These are phyloP conservation scores for Fusarium mundagurra DNA, from an alignment of 2,329 filamentous ascomycete genomes.

Conservation along the genomic window DNA sequence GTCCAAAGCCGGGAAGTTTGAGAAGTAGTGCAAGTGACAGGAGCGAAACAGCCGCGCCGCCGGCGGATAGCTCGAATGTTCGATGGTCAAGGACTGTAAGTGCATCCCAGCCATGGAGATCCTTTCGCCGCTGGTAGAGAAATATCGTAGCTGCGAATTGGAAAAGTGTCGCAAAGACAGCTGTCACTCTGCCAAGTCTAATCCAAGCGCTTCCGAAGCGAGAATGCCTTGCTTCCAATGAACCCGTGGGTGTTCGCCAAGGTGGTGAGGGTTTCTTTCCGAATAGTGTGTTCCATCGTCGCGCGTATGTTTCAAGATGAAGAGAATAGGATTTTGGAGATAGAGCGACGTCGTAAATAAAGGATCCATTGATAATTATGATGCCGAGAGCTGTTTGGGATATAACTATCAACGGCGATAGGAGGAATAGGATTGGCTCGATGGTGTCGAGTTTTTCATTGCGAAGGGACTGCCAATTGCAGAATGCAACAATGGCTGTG, in stretches of 20 bases:
- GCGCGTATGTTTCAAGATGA: background rate
- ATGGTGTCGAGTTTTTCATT: constrained; percentile 14
- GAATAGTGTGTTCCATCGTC: constrained; percentile 2
- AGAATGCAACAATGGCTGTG: constrained; percentile 6
- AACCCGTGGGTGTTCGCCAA: accelerated
- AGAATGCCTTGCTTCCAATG: background rate
- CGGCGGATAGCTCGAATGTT: constrained; percentile 15
- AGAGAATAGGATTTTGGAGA: background rate
- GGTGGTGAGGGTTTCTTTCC: background rate
- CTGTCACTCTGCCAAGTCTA: background rate
- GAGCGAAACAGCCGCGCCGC: background rate
- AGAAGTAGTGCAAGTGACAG: constrained; percentile 13
- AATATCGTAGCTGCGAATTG: constrained; percentile 15
- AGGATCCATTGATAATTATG: background rate
- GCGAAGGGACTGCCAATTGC: constrained; percentile 12
- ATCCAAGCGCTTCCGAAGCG: background rate
- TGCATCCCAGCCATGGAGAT: background rate
- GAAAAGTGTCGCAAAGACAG: background rate
- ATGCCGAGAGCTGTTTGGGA: constrained; percentile 1
- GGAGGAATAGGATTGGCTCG: constrained; percentile 13
- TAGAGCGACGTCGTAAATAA: background rate
- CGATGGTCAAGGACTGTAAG: constrained; percentile 13
- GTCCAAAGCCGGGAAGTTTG: constrained; percentile 1
- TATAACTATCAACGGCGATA: background rate
- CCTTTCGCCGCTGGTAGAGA: background rate